Evolutionary conservation across 2,329 filamentous ascomycete genomes (phyloP).

Genomic region (Aspergillus sp.): DNA sequence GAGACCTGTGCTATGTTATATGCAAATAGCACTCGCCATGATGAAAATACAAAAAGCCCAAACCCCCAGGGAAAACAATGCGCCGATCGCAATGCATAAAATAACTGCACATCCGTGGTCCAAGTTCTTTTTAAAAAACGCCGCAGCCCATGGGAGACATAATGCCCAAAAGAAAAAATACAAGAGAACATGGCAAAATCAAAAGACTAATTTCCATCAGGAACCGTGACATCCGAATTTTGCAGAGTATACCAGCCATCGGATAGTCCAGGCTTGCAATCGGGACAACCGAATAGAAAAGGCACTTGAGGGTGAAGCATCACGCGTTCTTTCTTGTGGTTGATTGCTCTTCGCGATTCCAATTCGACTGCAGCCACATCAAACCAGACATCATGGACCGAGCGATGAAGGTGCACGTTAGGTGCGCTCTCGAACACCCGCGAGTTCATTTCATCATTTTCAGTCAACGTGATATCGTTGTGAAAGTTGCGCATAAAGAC

Average conservation of each 20-base stretch:
- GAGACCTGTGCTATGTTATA: not conserved
- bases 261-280: slow-evolving; percentile 26
- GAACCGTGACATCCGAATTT: slow-evolving; percentile 15
- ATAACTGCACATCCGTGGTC: slow-evolving; percentile 1
- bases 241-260: slow-evolving; percentile 30
- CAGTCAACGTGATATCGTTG: slow-evolving; percentile 36
- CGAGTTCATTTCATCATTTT: slow-evolving; percentile 39
- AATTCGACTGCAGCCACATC: slow-evolving; percentile 36
- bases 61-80: not conserved
- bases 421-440: slow-evolving; percentile 35
- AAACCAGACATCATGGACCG: slow-evolving; percentile 42
- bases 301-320: slow-evolving; percentile 35
- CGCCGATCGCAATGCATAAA: slow-evolving; percentile 13
- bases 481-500: slow-evolving; percentile 47
- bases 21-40: not conserved
- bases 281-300: slow-evolving; percentile 36
- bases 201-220: too few species aligned
- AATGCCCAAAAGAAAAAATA: not conserved
- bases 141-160: slow-evolving; percentile 3
- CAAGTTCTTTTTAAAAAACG: slow-evolving; percentile 9
- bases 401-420: slow-evolving; percentile 30
- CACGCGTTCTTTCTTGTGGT: slow-evolving; percentile 35
- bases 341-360: slow-evolving; percentile 25
- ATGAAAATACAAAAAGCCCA: not conserved
- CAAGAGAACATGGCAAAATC: not conserved